phyloP scores from a whole-genome alignment of 345 rosid genomes.

The Eucalyptus erythrocorys region DNA sequence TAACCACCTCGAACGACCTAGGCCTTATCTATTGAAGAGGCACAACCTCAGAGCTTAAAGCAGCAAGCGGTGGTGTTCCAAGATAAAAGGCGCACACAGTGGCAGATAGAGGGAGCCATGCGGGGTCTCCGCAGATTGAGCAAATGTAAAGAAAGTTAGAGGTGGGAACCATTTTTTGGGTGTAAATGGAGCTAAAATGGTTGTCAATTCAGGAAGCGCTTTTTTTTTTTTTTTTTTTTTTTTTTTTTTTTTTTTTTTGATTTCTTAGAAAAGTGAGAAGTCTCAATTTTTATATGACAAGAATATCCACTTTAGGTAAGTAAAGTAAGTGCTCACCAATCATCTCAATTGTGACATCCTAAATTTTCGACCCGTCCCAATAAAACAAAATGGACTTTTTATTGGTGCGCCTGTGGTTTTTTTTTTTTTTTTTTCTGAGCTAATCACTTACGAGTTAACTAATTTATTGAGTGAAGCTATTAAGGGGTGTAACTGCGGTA shows the following conservation, averaged over 20 bases:
- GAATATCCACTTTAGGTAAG: background rate
- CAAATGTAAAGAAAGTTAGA: background rate
- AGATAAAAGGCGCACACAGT: background rate
- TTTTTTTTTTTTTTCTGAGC: too few relatives aligned
- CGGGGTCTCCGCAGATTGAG: background rate
- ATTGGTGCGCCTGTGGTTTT: accelerated
- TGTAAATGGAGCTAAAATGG: background rate
- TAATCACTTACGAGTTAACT: too few relatives aligned
- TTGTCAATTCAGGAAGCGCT: background rate
- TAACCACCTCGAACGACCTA: background rate
- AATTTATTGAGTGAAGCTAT: too few relatives aligned
- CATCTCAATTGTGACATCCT: background rate
- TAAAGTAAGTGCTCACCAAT: background rate
- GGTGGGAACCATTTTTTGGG: background rate
- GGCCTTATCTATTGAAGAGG: background rate
- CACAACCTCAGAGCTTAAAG: background rate
- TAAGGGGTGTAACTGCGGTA: too few relatives aligned
- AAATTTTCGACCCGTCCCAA: too few relatives aligned
- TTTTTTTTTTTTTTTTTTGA: too few relatives aligned
- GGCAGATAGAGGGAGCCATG: background rate
- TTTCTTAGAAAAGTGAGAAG: background rate
- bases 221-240: too few relatives aligned
- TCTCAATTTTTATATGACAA: background rate
- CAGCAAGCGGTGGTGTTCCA: background rate
- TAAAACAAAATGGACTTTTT: too few relatives aligned